A percentile compares a stretch with the other conserved stretches of the same genome.
phyloP scores from a whole-genome alignment of 176 grass and related monocot genomes.

The Saccharum spontaneum region DNA sequence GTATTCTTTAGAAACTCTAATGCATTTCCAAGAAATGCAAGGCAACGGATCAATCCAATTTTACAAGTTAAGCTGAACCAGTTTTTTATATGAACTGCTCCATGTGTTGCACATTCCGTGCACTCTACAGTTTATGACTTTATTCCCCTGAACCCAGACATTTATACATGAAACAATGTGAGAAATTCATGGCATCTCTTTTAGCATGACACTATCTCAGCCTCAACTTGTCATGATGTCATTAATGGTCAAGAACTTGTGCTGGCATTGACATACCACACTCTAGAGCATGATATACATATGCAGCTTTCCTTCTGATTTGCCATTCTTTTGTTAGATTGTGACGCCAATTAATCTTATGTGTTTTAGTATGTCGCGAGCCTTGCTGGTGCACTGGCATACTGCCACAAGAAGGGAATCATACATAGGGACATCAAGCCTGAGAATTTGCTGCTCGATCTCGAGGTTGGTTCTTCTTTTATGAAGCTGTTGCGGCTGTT shows the following conservation, averaged over 20 bases:
- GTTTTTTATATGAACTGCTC: not conserved
- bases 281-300: not conserved
- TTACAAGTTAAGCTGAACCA: not conserved
- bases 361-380: slow-evolving; percentile 69
- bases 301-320: slow-evolving; percentile 1
- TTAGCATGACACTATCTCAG: not conserved
- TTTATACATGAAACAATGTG: not conserved
- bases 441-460: slow-evolving; percentile 89
- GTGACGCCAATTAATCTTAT: not conserved
- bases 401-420: slow-evolving; percentile 95
- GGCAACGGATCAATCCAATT: not conserved
- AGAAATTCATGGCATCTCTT: not conserved
- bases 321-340: slow-evolving; percentile 8
- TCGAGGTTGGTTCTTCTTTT: slow-evolving; percentile 51
- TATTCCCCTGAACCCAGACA: not conserved
- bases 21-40: not conserved
- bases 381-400: slow-evolving; percentile 71
- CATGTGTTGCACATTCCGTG: not conserved
- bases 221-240: not conserved
- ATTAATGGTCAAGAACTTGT: not conserved
- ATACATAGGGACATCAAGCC: slow-evolving; percentile 98
- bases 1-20: not conserved
- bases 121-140: not conserved
- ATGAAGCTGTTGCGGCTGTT: not conserved
- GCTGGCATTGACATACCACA: not conserved